Base-by-base conservation (phyloP, 495 filamentous ascomycete genomes). In the Parathielavia hyrcaniae region DNA sequence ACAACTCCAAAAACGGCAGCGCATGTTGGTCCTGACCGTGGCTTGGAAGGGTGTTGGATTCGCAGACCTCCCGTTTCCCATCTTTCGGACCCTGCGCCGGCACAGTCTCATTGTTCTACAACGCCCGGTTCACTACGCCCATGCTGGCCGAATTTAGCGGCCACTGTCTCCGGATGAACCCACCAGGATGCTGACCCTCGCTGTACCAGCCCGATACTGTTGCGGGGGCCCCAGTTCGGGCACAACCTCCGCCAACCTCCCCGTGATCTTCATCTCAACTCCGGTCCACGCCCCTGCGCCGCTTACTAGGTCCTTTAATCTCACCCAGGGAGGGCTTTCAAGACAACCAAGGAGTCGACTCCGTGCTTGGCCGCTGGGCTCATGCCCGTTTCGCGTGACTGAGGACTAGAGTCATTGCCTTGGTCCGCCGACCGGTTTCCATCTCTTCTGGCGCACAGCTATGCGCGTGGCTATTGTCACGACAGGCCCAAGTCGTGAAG, bases 381-480 rank as follows among this genome's bases (percentile, higher is more conserved):
- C 35, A 40, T 7, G 6, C 36, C 48, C 36, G n/a, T n/a, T 35
- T n/a, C 36, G 48, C 35, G 23, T 7, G 7, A 17, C 17, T 7
- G 17, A 30, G 17, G 20, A 52, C 2, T 30, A 20, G 26, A 39
- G 36, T 16, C 36, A 39, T 16, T 16, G 36, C n/a, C n/a, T n/a
- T n/a, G 11, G 36, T 11, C 3, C 16, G 36, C 10, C 26, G 34
- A 26, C 14, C 17, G 22, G 10, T 8, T 32, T 23, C 52, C 43
- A 38, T 55, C 41, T 17, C n/a, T 5, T 38, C 17, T 43, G 30
- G 36, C 36, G 36, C 36, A 30, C 26, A 30, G 26, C 26, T 7
- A 46, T 38, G 34, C 41, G 30, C 53, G 46, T 43, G 45, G 45
- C 35, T 46, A 57, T 48, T n/a, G 54, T n/a, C 54, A 41, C 35